Base-by-base conservation (phyloP, 169 alveolate species). In the Plasmodium relictum region DNA sequence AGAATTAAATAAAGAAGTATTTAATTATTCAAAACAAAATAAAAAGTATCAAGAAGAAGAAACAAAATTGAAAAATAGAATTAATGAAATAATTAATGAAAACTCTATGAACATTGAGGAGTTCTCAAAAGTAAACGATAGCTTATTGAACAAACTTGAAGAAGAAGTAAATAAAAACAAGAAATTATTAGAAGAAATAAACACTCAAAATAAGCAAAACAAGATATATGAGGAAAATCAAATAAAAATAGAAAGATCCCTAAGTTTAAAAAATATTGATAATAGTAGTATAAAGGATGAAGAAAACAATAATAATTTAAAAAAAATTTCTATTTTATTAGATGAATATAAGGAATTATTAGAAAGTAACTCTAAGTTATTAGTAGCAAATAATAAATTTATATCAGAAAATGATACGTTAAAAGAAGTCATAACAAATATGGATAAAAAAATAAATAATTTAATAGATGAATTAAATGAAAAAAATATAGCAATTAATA, bases 91-190 rank as follows among this genome's bases (percentile, higher is more conserved):
- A 48, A 41, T 80, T 48, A n/a, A 68, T 52, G 90, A 80, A 58
- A 80, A 80, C 31, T 42, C 83, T 6, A 45, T 41, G 18, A 80
- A 65, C 10, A 74, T 80, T 31, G 85, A 80, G 10, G 54, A 68
- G 16, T 80, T 61, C 41, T 24, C 80, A 39, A 80, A 56, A 18
- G 26, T 80, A n/a, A 52, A 66, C 52, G 72, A 58, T 4, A 80
- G 68, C 39, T 54, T 80, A 31, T 54, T 80, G 14, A 62, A 10
- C 14, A 68, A 59, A 41, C 80, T 80, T 68, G 71, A 80, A 10
- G 85, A 80, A 31, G 90, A 80, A 54, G 22, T 80, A 39, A 41
- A 48, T 68, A 80, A 80, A 37, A 80, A 80, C 39, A 71, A 68
- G 6, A 80, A 68, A 10, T 39, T 80, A 20, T 20, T 42, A 0